Evolutionary conservation across 1,284 basidiomycete species (phyloP), one percentile per base, ranked within the genome.

Genomic region (Austropuccinia psidii): DNA sequence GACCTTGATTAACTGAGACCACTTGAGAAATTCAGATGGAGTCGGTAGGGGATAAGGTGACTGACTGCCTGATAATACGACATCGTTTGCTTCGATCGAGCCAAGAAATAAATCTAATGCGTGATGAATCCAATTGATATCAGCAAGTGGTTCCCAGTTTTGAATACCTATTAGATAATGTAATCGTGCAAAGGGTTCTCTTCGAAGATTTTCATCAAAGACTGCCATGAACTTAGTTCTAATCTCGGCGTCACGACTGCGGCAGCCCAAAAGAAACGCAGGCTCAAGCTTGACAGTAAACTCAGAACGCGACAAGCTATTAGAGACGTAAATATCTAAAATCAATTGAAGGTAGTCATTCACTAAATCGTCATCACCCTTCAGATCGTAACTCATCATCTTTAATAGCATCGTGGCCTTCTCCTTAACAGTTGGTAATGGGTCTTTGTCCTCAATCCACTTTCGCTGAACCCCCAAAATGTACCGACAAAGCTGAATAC

Each of bases 81-180:
- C 72, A 21, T 85, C 81, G 65, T 91, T 88, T 13, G 83, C 82
- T 77, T 95, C 90, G n/a, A 88, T 85, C 15, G 90, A 86, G 21
- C 93, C 91, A 13, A 98, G 86, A 24, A 98, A 83, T 31, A 98
- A 87, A 79, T 96, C 90, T 31, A 98, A 84, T 39, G 93, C 92
- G 54, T 98, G 86, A 76, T 91, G 89, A 57, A 96, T 90, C 96
- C 96, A 99, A 80, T 97, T 94, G 75, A 90, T 87, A 77, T 97
- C 93, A 1, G 91, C 88, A 21, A 99, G 82, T 11, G 89, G 87
- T 77, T 98, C 96, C 96, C 97, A 99, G 80, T 86, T 95, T 82
- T 98, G 94, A 24, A 93, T 88, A 33, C 92, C 93, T 64, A 96
- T 85, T 76, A 98, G 87, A 81, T 96, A 98, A 65, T 90, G 90